A percentile compares a stretch with the other conserved stretches of the same genome.
phyloP scores from a whole-genome alignment of 306 rosid genomes.

The Arachis stenosperma region DNA sequence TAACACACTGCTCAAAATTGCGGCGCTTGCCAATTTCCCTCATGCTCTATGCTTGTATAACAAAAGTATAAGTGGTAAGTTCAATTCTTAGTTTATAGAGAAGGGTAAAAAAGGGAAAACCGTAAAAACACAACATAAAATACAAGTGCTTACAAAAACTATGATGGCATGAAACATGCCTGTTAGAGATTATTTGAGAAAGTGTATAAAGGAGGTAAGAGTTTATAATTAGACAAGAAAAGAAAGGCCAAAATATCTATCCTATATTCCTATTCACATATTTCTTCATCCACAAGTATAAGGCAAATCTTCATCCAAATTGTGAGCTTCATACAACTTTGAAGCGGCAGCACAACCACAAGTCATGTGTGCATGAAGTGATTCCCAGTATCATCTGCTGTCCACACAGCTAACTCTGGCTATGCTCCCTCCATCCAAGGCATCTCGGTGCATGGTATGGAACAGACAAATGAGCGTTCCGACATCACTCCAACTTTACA shows the following conservation, averaged over 20 bases:
- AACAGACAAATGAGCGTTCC: background rate
- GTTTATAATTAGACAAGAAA: background rate
- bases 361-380: slow-evolving; percentile 3
- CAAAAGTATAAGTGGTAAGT: no score
- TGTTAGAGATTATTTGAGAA: no score
- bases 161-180: no score
- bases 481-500: slow-evolving; percentile 54
- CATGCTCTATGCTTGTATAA: no score
- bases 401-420: background rate
- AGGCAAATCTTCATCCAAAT: slow-evolving; percentile 16
- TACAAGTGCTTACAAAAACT: background rate
- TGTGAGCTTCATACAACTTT: slow-evolving; percentile 2
- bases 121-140: no score
- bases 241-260: slow-evolving; percentile 12
- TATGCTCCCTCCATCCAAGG: slow-evolving; percentile 21
- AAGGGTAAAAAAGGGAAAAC: no score
- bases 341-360: background rate
- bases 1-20: no score
- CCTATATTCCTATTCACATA: background rate
- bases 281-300: background rate
- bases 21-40: no score
- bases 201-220: background rate
- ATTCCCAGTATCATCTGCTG: background rate
- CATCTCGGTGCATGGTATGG: background rate
- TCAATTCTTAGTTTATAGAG: no score